phyloP scores from a whole-genome alignment of 805 yeast species.

The Brettanomyces bruxellensis region DNA sequence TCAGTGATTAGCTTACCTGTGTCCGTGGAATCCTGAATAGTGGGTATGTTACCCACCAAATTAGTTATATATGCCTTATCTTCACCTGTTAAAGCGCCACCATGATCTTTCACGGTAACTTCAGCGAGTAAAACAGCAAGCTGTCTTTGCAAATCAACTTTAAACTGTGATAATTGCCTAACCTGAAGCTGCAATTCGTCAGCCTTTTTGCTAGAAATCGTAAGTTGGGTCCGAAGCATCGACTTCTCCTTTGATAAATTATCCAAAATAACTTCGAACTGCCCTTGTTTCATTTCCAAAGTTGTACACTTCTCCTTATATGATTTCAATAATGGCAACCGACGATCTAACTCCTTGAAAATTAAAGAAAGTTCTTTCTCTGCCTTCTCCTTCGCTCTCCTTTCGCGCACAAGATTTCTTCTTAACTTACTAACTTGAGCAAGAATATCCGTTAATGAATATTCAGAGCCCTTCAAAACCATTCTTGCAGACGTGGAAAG shows the following conservation, averaged over 20 bases:
- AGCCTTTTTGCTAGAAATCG: constrained; percentile 19
- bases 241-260: constrained; percentile 37
- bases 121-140: constrained; percentile 68
- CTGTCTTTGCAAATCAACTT: constrained; percentile 72
- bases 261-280: constrained; percentile 49
- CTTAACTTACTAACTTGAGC: constrained; percentile 56
- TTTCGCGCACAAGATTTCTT: constrained; percentile 60
- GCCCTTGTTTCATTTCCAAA: constrained; percentile 46
- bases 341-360: constrained; percentile 65
- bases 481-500: constrained; percentile 53
- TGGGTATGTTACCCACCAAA: constrained; percentile 26
- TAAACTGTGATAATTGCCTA: constrained; percentile 42
- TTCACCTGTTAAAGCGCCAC: constrained; percentile 44
- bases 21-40: constrained; percentile 37
- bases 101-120: constrained; percentile 44
- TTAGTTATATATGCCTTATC: constrained; percentile 60
- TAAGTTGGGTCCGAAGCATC: constrained; percentile 10
- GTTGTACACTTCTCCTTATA: constrained; percentile 50
- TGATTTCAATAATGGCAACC: constrained; percentile 66
- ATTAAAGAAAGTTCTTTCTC: constrained; percentile 64
- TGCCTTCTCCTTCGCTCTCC: constrained; percentile 59
- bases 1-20: constrained; percentile 66
- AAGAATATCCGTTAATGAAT: constrained; percentile 58
- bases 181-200: constrained; percentile 40
- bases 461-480: constrained; percentile 37